Percentiles rank a stretch among this genome's conserved stretches.
phyloP scores from a whole-genome alignment of 495 filamentous ascomycete genomes.

The Penicillium angulare region DNA sequence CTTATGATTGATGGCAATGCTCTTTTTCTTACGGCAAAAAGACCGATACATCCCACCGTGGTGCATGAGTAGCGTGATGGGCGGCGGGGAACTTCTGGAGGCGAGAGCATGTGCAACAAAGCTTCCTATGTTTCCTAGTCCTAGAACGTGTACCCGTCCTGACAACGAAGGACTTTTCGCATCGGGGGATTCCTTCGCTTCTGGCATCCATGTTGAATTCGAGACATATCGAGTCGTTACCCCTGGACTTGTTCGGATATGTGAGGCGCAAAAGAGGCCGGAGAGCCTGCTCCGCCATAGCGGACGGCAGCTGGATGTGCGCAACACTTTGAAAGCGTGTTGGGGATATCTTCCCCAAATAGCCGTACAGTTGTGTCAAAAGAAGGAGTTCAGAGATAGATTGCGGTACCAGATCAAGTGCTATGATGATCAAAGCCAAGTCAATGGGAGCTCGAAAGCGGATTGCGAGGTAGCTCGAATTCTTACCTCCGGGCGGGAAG shows the following conservation, averaged over 20 bases:
- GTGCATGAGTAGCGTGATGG: conserved; percentile 57
- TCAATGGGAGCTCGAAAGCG: too few relatives aligned
- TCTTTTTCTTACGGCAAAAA: conserved; percentile 29
- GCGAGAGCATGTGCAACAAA: conserved; percentile 62
- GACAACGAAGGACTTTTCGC: conserved; percentile 26
- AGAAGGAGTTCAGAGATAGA: background rate
- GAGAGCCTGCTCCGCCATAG: conserved; percentile 35
- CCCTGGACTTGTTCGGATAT: background rate
- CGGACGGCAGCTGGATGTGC: conserved; percentile 34
- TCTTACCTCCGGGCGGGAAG: background rate
- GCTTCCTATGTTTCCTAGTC: conserved; percentile 55
- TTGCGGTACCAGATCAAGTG: background rate
- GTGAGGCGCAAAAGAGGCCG: conserved; percentile 14
- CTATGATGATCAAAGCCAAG: too few relatives aligned
- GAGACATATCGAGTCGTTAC: conserved; percentile 18
- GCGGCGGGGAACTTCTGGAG: conserved; percentile 55
- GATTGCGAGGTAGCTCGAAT: background rate
- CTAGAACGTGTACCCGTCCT: conserved; percentile 58
- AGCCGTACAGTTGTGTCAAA: background rate
- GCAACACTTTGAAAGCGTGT: conserved; percentile 33
- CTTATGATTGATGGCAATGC: conserved; percentile 31
- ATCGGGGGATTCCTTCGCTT: conserved; percentile 21
- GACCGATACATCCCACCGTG: conserved; percentile 25
- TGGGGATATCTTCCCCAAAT: conserved; percentile 10
- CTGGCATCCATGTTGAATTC: conserved; percentile 37